Base-by-base conservation (phyloP, 2,329 filamentous ascomycete species). In the Ophiosphaerella korrae region DNA sequence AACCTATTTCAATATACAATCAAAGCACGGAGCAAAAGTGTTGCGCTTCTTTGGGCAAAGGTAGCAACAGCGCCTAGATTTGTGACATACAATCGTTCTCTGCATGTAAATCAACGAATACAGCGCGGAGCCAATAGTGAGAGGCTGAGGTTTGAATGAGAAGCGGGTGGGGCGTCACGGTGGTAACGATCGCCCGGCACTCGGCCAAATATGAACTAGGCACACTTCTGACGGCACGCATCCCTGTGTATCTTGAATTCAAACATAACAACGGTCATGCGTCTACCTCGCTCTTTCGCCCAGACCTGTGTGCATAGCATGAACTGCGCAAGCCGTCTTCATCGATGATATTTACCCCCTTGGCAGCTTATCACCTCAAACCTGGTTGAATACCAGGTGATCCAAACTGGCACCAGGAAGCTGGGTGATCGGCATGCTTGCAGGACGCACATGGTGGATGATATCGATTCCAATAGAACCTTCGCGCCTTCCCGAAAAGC, bases 161-260 rank as follows among this genome's bases (percentile, higher is more conserved):
- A 48, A 45, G 47, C 51, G 49, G 56, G 49, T 55, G 40, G 23
- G 45, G 56, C 50, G 14, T 34, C 43, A 44, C 33, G 26, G 39
- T 44, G 34, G 38, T 41, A 36, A 38, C 37, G 50, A 52, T 52
- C 50, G 45, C 42, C 50, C 50, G 44, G 48, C 48, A 51, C 36
- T 45, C 16, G 42, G 23, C 13, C n/a, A 34, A 33, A 37, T 32
- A 14, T 2, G 7, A 18, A 23, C 23, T 9, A 42, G 23, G 23
- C 18, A 23, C 32, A 31, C 23, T 29, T 16, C n/a, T 18, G 23
- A 21, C 14, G 21, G 29, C 11, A 12, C 12, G n/a, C 16, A 36
- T 23, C 23, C 39, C 39, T 29, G 39, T 29, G 5, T 23, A 29
- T 41, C 39, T 29, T 41, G 14, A 33, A 32, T 32, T 47, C 23